Conservation (phyloP, 1,284 basidiomycete genomes). For the Leccinum angustisporum region DNA sequence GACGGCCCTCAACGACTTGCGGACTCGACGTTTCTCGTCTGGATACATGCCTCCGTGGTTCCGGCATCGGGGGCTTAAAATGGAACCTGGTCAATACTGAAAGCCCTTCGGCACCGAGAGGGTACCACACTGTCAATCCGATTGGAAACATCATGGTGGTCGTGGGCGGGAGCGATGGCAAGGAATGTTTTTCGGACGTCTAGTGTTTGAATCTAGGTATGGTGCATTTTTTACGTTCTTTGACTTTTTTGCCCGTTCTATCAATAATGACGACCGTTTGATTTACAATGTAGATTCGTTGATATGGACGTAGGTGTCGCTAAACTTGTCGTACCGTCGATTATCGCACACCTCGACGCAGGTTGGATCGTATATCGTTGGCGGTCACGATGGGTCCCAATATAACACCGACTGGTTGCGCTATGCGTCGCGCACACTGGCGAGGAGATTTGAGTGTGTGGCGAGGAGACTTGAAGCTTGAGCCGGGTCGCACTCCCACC, state of each 20-base stretch:
- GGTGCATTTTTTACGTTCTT: too few relatives aligned
- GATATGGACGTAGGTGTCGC: constrained; percentile 66
- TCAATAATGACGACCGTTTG: constrained; percentile 4
- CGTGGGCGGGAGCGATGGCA: constrained; percentile 79
- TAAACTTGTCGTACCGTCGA: constrained; percentile 60
- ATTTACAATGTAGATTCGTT: constrained; percentile 54
- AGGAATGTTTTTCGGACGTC: constrained; percentile 81
- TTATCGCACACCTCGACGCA: constrained; percentile 88
- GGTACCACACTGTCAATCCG: constrained; percentile 90
- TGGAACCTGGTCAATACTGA: constrained; percentile 63
- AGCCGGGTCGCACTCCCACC: too few relatives aligned
- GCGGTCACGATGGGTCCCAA: constrained; percentile 80
- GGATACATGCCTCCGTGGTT: constrained; percentile 26
- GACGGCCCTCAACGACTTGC: constrained; percentile 86
- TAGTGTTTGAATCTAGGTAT: constrained; percentile 84
- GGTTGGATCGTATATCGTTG: constrained; percentile 69
- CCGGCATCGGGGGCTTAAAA: constrained; percentile 43
- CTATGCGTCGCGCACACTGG: too few relatives aligned
- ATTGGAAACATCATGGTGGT: constrained; percentile 84
- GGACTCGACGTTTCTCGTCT: constrained; percentile 68
- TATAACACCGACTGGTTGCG: constrained; percentile 68
- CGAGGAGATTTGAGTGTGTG: too few relatives aligned
- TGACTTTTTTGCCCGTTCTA: neutral
- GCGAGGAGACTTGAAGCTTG: too few relatives aligned
- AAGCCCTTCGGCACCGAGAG: constrained; percentile 63